These are phyloP conservation scores for Carpinus fangiana DNA, from an alignment of 306 rosid species.

Conservation along the genomic window DNA sequence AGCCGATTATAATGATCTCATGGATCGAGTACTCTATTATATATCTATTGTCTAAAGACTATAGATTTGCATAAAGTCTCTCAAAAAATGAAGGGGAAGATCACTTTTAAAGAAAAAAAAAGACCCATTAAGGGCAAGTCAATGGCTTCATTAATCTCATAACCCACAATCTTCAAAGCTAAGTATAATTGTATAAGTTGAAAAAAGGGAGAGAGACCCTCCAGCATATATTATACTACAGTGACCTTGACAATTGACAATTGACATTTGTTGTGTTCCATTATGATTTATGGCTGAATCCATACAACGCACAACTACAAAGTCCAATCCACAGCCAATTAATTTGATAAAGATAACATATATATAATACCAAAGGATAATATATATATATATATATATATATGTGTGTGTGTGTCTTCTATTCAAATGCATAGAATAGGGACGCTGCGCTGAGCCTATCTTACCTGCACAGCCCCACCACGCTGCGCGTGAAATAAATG, in stretches of 20 bases:
- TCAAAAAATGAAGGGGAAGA: constrained; percentile 35
- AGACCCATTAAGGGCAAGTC: constrained; percentile 27
- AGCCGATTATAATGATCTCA: constrained; percentile 30
- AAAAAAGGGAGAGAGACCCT: too few species aligned
- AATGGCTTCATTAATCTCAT: constrained; percentile 40
- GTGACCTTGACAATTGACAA: constrained; percentile 12
- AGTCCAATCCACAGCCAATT: constrained; percentile 24
- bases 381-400: not conserved
- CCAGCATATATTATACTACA: too few species aligned
- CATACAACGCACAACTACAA: constrained; percentile 29
- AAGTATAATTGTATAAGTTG: not conserved
- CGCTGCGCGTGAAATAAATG: constrained; percentile 16
- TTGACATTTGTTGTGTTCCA: constrained; percentile 52
- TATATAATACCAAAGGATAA: constrained; percentile 30
- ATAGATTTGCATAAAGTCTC: not conserved
- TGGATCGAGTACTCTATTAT: constrained; percentile 36
- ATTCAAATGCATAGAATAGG: constrained; percentile 38
- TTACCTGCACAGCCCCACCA: constrained; percentile 27
- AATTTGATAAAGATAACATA: constrained; percentile 44
- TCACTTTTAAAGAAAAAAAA: constrained; percentile 10
- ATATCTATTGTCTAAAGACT: too few species aligned
- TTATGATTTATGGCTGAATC: constrained; percentile 32
- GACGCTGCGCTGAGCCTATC: constrained; percentile 30
- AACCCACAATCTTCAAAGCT: constrained; percentile 28
- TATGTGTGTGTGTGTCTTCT: not conserved